phyloP scores from a whole-genome alignment of 2,329 filamentous ascomycete species.

The Cytospora chrysosperma region DNA sequence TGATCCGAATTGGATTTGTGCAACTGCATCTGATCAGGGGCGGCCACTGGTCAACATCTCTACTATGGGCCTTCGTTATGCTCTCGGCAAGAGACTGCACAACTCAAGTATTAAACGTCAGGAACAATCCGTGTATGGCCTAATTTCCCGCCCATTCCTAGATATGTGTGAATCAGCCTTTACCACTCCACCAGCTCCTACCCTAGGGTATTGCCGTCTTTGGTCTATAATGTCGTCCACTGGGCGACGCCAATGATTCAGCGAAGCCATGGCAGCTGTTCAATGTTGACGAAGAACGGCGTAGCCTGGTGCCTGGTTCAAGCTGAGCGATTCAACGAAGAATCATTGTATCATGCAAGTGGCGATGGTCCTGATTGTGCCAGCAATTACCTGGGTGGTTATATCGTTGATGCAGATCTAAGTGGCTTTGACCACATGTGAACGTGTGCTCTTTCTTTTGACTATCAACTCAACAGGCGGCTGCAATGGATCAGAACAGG shows the following conservation, averaged over 20 bases:
- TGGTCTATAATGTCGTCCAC: conserved; percentile 2
- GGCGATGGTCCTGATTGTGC: conserved; percentile 1
- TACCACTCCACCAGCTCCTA: neutral
- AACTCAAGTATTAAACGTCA: neutral
- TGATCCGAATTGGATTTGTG: no score
- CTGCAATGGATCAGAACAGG: conserved; percentile 65
- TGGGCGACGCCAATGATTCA: neutral
- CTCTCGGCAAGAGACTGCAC: no score
- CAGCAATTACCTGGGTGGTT: neutral
- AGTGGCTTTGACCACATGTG: conserved; percentile 3
- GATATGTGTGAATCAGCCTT: neutral
- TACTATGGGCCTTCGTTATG: no score
- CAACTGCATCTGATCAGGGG: no score
- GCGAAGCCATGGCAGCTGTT: neutral
- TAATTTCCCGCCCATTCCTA: neutral
- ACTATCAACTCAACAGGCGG: conserved; percentile 65
- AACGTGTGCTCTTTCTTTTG: conserved; percentile 72
- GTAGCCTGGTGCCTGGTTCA: neutral
- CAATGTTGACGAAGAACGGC: neutral
- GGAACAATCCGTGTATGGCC: neutral
- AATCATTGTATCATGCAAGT: neutral
- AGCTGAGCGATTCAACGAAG: neutral
- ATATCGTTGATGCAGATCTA: neutral
- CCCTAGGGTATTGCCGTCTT: conserved; percentile 10
- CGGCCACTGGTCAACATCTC: no score